These are phyloP conservation scores for Piloderma croceum DNA, from an alignment of 768 basidiomycete genomes.

Conservation along the genomic window DNA sequence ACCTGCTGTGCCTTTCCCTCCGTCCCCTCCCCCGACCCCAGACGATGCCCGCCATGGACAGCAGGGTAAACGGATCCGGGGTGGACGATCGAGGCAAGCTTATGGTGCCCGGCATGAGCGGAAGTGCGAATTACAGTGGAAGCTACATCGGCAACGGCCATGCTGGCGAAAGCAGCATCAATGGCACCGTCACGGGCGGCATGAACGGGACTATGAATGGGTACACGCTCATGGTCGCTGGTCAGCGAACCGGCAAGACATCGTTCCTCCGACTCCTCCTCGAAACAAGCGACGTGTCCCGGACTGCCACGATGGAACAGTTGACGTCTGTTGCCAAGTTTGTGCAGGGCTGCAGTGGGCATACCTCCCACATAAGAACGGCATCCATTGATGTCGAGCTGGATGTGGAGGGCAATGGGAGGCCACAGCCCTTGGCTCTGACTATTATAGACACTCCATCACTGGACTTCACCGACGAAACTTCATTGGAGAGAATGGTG, in stretches of 20 bases:
- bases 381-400: constrained; percentile 68
- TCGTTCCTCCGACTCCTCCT: constrained; percentile 81
- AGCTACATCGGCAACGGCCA: constrained; percentile 20
- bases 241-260: constrained; percentile 77
- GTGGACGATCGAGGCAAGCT: no score
- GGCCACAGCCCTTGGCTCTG: constrained; percentile 50
- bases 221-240: constrained; percentile 76
- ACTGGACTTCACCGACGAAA: constrained; percentile 66
- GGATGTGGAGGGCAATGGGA: constrained; percentile 42
- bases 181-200: no score
- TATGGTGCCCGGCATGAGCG: no score
- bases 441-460: constrained; percentile 81
- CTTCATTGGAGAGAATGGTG: constrained; percentile 55
- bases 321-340: constrained; percentile 77
- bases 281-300: constrained; percentile 69
- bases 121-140: no score
- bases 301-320: constrained; percentile 63
- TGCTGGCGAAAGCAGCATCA: no score
- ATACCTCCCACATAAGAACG: constrained; percentile 67
- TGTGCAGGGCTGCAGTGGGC: constrained; percentile 66
- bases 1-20: no score
- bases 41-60: no score
- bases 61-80: no score
- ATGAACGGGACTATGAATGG: constrained; percentile 28
- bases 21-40: no score